These are phyloP conservation scores for Paracoccidioides lutzii DNA, from an alignment of 2,329 filamentous ascomycete genomes.

Conservation along the genomic window DNA sequence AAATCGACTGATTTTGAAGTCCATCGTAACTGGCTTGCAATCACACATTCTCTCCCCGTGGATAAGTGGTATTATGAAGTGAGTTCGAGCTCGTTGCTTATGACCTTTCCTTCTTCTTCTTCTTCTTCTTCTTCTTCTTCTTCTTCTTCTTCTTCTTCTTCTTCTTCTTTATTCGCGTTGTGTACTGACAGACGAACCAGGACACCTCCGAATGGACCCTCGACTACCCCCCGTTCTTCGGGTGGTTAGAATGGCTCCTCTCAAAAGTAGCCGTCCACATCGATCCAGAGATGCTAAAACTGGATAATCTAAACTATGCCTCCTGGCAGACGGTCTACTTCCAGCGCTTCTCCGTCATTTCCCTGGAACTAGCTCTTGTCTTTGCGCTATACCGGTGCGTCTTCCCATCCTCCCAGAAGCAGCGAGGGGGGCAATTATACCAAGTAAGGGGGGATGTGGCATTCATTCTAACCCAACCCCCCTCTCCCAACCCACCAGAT, in stretches of 20 bases:
- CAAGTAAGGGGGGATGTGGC: background rate
- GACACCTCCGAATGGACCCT: conserved; percentile 98
- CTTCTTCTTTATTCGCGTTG: too few relatives aligned
- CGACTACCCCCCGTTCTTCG: conserved; percentile 97
- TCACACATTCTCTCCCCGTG: conserved; percentile 77
- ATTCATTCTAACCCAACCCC: background rate
- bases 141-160: too few relatives aligned
- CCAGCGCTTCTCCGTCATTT: conserved; percentile 75
- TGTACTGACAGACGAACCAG: conserved; percentile 25
- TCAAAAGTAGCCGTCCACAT: conserved; percentile 65
- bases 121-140: too few relatives aligned
- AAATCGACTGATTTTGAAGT: conserved; percentile 99
- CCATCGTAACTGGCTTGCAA: conserved; percentile 95
- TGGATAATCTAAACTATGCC: conserved; percentile 71
- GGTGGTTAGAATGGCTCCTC: conserved; percentile 87
- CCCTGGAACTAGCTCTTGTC: conserved; percentile 70
- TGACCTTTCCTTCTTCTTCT: background rate
- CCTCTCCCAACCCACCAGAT: too few relatives aligned
- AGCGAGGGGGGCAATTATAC: too few relatives aligned
- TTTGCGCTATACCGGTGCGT: conserved; percentile 64
- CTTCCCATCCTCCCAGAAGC: too few relatives aligned
- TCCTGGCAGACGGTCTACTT: conserved; percentile 94
- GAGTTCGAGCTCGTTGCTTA: conserved; percentile 10
- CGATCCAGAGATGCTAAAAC: conserved; percentile 68
- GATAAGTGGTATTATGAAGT: conserved; percentile 91